A percentile compares a stretch with the other conserved stretches of the same genome.
phyloP scores from a whole-genome alignment of 2,329 filamentous ascomycete species.

The Colletotrichum cordylinicola region DNA sequence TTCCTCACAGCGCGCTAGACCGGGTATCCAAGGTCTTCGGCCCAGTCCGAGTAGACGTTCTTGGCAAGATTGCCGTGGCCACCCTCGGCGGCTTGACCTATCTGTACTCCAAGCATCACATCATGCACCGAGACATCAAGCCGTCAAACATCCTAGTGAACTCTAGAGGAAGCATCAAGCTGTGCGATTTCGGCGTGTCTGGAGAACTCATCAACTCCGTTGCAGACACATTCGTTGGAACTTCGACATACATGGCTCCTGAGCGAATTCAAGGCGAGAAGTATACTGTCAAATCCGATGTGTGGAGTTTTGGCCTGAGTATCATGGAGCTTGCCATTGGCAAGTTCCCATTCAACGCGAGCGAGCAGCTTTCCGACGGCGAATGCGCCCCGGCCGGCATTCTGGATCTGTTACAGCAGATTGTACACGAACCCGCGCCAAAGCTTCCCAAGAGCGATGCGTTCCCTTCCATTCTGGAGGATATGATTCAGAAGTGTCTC shows the following conservation, averaged over 20 bases:
- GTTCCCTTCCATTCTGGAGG: constrained; percentile 92
- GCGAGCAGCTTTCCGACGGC: constrained; percentile 72
- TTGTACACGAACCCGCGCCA: constrained; percentile 94
- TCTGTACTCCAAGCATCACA: constrained; percentile 92
- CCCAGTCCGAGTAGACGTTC: constrained; percentile 91
- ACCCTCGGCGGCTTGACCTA: constrained; percentile 93
- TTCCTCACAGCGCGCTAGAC: constrained; percentile 76
- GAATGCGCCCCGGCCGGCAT: constrained; percentile 92
- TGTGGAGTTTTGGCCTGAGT: constrained; percentile 95
- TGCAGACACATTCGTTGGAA: constrained; percentile 97
- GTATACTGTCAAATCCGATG: constrained; percentile 97
- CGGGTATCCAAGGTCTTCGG: constrained; percentile 94
- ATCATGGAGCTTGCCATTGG: constrained; percentile 98
- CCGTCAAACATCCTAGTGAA: constrained; percentile 98
- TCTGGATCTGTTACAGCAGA: constrained; percentile 93
- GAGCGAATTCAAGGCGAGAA: constrained; percentile 96
- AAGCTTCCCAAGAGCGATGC: constrained; percentile 96
- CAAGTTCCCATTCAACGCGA: constrained; percentile 90
- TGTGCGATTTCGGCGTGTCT: constrained; percentile 99
- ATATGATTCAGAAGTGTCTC: constrained; percentile 96
- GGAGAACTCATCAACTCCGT: constrained; percentile 98
- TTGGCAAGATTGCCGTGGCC: constrained; percentile 97
- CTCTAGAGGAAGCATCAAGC: constrained; percentile 91
- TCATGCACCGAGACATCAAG: constrained; percentile 99
- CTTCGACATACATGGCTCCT: constrained; percentile 98